Evolutionary conservation across 176 grass and related monocot genomes (phyloP), one percentile per base, ranked within the genome.

Genomic region (Oryza rufipogon): DNA sequence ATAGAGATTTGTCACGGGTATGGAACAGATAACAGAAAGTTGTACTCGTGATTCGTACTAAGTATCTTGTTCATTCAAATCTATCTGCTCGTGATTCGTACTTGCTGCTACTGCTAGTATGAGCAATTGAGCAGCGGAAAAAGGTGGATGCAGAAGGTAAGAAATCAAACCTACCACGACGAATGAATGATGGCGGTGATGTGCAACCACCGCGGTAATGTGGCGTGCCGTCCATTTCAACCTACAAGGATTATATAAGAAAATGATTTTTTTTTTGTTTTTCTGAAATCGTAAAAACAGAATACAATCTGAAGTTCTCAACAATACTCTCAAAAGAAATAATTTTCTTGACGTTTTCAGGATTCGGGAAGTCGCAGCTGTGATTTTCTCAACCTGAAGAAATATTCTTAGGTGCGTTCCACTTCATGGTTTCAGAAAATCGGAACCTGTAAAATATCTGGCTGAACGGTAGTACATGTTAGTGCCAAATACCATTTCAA

Each of bases 201-300:
- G 71, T 22, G 41, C 74, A 78, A 52, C 58, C 7, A 38, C 60
- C 61, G 39, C 8, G 74, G 32, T 56, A 41, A 49, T 49, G 75
- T 64, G 80, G 73, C 73, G 68, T 80, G 80, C 80, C 51, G 84
- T 87, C 69, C 75, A 84, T 79, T 75, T 52, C 84, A 68, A 25
- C 5, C 38, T 15, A 64, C 69, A 48, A 9, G 67, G 45, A 70
- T 83, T 79, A 70, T 30, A 25, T 64, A 17, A 69, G 1, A 39
- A 4, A 73, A 23, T 19, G 8, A 23, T 17, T 28, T 26, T 11
- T 10, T 20, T n/a, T 13, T 48, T 48, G 11, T 14, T 48, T 5
- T 5, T 74, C 28, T 70, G 75, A n/a, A 70, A 73, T 15, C 75
- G 49, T 25, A 51, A 84, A 64, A 85, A 38, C 23, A 83, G 47